Evolutionary conservation across 805 yeast species (phyloP).

Genomic region (Cyberlindnera nakhonratchasimensis): DNA sequence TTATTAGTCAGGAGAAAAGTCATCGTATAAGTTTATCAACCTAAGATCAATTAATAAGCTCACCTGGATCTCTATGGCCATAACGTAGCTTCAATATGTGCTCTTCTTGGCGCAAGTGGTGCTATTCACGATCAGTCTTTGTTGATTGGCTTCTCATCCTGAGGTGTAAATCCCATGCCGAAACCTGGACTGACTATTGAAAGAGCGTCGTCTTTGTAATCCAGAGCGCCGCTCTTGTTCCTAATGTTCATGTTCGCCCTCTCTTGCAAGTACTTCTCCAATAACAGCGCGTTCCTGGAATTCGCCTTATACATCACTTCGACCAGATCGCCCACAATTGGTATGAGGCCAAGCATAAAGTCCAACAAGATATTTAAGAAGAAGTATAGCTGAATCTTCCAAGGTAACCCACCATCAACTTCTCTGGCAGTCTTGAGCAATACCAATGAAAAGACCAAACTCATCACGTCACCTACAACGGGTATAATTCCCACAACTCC

Average conservation of each 20-base stretch:
- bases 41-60: too few species aligned
- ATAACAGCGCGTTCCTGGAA: slow-evolving; percentile 62
- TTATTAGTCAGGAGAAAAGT: too few species aligned
- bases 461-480: slow-evolving; percentile 55
- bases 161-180: not conserved
- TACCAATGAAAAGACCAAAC: slow-evolving; percentile 47
- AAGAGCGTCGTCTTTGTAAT: not conserved
- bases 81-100: not conserved
- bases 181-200: not conserved
- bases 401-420: slow-evolving; percentile 66
- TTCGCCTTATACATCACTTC: slow-evolving; percentile 73
- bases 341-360: slow-evolving; percentile 66
- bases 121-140: slow-evolving; percentile 2
- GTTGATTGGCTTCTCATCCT: too few species aligned
- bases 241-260: slow-evolving; percentile 13
- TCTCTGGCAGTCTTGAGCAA: slow-evolving; percentile 41
- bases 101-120: not conserved
- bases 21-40: too few species aligned
- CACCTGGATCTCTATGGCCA: too few species aligned
- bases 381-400: slow-evolving; percentile 49
- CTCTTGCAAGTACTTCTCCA: slow-evolving; percentile 52
- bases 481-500: slow-evolving; percentile 70
- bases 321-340: slow-evolving; percentile 70
- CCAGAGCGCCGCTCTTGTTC: not conserved
- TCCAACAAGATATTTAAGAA: slow-evolving; percentile 62